Percentiles rank a stretch among this genome's conserved stretches.
These are phyloP conservation scores for Diophrys sp. DNA, from an alignment of 73 alveolate species.

Conservation along the genomic window DNA sequence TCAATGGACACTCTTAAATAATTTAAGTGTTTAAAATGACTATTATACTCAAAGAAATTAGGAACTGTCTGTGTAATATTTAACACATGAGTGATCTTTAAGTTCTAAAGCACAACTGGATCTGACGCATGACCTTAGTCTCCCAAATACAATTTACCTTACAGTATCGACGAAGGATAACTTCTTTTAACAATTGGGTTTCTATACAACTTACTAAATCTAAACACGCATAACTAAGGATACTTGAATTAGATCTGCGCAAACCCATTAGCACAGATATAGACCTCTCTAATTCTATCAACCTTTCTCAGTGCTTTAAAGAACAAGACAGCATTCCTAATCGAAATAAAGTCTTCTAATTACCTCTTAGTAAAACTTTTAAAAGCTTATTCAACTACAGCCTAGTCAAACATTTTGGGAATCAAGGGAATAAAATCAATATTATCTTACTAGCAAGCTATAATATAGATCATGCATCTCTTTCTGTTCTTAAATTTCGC, in stretches of 20 bases:
- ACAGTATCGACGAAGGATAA: slow-evolving; percentile 65
- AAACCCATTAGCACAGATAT: slow-evolving; percentile 40
- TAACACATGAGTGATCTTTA: slow-evolving; percentile 74
- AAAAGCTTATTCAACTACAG: background rate
- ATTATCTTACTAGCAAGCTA: slow-evolving; percentile 29
- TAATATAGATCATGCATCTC: slow-evolving; percentile 30
- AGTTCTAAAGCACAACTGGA: slow-evolving; percentile 32
- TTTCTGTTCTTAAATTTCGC: slow-evolving; percentile 21
- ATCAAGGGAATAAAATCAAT: slow-evolving; percentile 15
- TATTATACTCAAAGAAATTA: slow-evolving; percentile 60
- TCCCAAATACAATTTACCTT: slow-evolving; percentile 64
- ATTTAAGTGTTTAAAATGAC: background rate
- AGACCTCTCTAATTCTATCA: slow-evolving; percentile 38
- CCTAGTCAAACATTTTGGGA: slow-evolving; percentile 24
- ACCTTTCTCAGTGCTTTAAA: slow-evolving; percentile 23
- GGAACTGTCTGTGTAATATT: slow-evolving; percentile 68
- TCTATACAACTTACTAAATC: background rate
- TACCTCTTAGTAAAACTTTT: background rate
- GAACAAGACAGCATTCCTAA: slow-evolving; percentile 44
- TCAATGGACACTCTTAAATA: slow-evolving; percentile 43
- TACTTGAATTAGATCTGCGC: slow-evolving; percentile 12
- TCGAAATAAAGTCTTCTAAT: slow-evolving; percentile 32
- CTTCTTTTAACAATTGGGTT: slow-evolving; percentile 10
- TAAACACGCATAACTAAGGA: slow-evolving; percentile 47
- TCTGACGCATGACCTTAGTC: slow-evolving; percentile 55